Evolutionary conservation across 352 stramenopile species (phyloP), one percentile per base, ranked within the genome.

Genomic region (Phytophthora pseudosyringae): DNA sequence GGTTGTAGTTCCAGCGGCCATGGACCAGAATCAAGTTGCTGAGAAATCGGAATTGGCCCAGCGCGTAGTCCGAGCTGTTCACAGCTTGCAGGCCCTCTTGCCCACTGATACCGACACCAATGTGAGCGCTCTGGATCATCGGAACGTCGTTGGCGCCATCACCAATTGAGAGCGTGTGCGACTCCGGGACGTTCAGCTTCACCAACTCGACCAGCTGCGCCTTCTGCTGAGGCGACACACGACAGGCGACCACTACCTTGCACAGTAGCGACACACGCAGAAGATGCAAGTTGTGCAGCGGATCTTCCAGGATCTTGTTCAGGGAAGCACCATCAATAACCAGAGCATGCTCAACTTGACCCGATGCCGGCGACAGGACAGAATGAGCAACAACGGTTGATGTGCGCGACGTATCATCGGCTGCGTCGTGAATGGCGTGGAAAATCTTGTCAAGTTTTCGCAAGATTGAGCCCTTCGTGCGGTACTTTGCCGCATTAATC

Each of bases 211-310:
- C 97, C 3, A 99, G 67, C 46, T 99, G 86, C 6, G 97, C 97
- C 73, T 99, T 99, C 73, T 99, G 98, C 46, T 97, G 90, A 18
- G 98, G 98, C 35, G 93, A 99, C 2, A 99, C 98, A 52, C 98
- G 93, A 60, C 97, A 99, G 28, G 95, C 97, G 55, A 99, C 96
- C 1, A 99, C 97, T 10, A 97, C 94, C 38, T 98, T 94, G 69
- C 95, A 99, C 73, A 88, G 95, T 60, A 86, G 78, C 56, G 90
- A 73, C 4, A 97, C 76, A 21, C 86, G 85, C 11, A 98, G 72
- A 33, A 98, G 69, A 59, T 94, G 83, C 28, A 93, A 64, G 57
- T 91, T 91, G 61, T 86, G 83, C 32, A 91, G 59, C 4, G 81
- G 76, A 28, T 91, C 79, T 67, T 86, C 82, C 4, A 96, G 59